phyloP scores from a whole-genome alignment of 2,329 filamentous ascomycete genomes.

The Paecilomyces niveus region DNA sequence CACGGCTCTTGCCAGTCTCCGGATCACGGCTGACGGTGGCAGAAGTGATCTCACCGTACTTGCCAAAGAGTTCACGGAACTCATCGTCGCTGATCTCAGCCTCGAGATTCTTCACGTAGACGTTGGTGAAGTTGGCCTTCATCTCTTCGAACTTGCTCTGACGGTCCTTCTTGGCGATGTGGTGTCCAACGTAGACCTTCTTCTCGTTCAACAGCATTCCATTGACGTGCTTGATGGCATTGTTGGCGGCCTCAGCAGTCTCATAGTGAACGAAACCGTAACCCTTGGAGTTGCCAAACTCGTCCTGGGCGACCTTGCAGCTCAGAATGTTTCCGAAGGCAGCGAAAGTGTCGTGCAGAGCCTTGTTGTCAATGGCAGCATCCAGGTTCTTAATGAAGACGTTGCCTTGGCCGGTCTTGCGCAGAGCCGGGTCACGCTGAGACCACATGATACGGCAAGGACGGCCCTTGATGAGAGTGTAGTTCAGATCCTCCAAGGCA shows the following conservation, averaged over 20 bases:
- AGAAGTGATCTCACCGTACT: conserved; percentile 89
- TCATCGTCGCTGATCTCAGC: conserved; percentile 81
- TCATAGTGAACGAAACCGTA: conserved; percentile 99
- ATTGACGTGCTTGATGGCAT: conserved; percentile 99
- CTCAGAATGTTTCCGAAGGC: conserved; percentile 98
- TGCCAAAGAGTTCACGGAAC: conserved; percentile 88
- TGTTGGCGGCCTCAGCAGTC: conserved; percentile 91
- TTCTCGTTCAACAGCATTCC: conserved; percentile 99
- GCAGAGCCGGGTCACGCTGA: conserved; percentile 95
- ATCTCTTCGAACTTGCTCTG: conserved; percentile 99
- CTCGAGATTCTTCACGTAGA: conserved; percentile 98
- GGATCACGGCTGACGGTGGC: conserved; percentile 83
- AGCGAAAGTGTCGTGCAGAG: conserved; percentile 97
- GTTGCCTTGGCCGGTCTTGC: conserved; percentile 98
- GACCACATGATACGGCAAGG: conserved; percentile 99
- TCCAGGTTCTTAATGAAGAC: conserved; percentile 99
- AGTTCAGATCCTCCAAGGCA: conserved; percentile 98
- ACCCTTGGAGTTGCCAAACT: conserved; percentile 93
- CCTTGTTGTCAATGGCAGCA: conserved; percentile 98
- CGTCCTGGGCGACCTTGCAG: conserved; percentile 99
- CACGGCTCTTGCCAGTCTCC: conserved; percentile 82
- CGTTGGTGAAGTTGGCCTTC: conserved; percentile 99
- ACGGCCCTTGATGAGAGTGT: conserved; percentile 97
- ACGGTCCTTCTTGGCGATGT: conserved; percentile 99
- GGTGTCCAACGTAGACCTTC: conserved; percentile 98